Base-by-base conservation (phyloP, 768 basidiomycete species). In the Termitomyces sp. region DNA sequence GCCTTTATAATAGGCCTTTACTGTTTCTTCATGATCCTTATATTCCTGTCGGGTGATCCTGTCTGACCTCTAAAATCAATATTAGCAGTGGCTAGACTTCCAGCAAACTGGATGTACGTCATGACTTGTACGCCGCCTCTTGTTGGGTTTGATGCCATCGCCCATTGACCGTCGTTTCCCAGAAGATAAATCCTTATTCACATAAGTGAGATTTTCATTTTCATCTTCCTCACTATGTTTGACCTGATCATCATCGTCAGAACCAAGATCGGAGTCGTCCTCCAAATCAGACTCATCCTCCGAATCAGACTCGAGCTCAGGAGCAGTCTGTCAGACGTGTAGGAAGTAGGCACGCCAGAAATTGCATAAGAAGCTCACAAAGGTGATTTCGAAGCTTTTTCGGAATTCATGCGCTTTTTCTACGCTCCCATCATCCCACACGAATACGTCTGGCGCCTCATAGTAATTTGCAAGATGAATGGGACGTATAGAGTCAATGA, bases 401-500 rank as follows among this genome's bases (percentile, higher is more conserved):
- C 82, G 81, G 68, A 94, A 88, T 48, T 89, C 84, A 42, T 77
- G 76, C 66, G 96, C 77, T 60, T 80, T 80, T 59, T 87, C 86
- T 2, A 86, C 88, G 17, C 85, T 87, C 4, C 93, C 94, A 68
- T 96, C 95, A 64, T 95, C 94, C 97, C 97, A 99, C 0, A 98
- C 86, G 12, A 82, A 83, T 56, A 83, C 83, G 66, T 85, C 81
- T 31, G 86, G 86, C 47, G 79, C 81, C 53, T 83, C 85, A 72
- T 96, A 98, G 25, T 98, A 76, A 76, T 88, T 97, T 47, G 86
- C 81, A 68, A 98, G 78, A 73, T 95, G 94, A 69, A 91, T 86
- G 17, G 97, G 97, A 56, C 97, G 84, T 20, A 88, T 85, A 3
- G 96, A 94, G 74, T 99, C 97, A 75, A 99, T 92, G 67, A 98